Evolutionary conservation across 768 basidiomycete species (phyloP).

Genomic region (Serendipita sp.): DNA sequence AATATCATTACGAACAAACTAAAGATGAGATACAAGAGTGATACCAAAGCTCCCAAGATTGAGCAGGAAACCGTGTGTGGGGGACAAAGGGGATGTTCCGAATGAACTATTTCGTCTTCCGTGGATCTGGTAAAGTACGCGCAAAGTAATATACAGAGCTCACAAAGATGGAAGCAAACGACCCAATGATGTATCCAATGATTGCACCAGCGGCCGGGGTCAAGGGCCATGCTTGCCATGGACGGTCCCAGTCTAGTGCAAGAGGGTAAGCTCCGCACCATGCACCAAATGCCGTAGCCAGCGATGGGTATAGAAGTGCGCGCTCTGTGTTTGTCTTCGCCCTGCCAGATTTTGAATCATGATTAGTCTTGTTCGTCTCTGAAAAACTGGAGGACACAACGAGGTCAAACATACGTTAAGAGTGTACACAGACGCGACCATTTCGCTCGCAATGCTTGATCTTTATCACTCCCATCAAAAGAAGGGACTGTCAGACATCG

Average conservation of each 20-base stretch:
- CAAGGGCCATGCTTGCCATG: slow-evolving; percentile 92
- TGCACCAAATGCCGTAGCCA: slow-evolving; percentile 55
- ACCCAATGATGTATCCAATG: slow-evolving; percentile 47
- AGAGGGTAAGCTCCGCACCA: slow-evolving; percentile 77
- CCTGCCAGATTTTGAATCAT: slow-evolving; percentile 26
- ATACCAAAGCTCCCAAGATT: background rate
- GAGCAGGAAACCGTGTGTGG: too few relatives aligned
- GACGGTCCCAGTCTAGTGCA: slow-evolving; percentile 90
- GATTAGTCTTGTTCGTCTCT: background rate
- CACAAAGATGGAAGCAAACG: slow-evolving; percentile 36
- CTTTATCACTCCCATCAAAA: slow-evolving; percentile 24
- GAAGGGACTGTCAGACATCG: slow-evolving; percentile 50
- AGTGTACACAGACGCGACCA: slow-evolving; percentile 76
- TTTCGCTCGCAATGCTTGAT: slow-evolving; percentile 37
- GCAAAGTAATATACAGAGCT: slow-evolving; percentile 18
- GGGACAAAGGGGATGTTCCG: too few relatives aligned
- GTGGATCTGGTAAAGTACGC: background rate
- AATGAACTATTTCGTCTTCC: background rate
- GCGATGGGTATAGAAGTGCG: slow-evolving; percentile 60
- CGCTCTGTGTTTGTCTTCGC: slow-evolving; percentile 55
- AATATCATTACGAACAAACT: too few relatives aligned
- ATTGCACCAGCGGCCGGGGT: slow-evolving; percentile 61
- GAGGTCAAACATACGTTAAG: slow-evolving; percentile 44
- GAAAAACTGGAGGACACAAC: background rate
- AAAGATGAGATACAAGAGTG: background rate